Evolutionary conservation across 1,284 basidiomycete species (phyloP), one percentile per base, ranked within the genome.

Genomic region (Cystobasidium slooffiae): DNA sequence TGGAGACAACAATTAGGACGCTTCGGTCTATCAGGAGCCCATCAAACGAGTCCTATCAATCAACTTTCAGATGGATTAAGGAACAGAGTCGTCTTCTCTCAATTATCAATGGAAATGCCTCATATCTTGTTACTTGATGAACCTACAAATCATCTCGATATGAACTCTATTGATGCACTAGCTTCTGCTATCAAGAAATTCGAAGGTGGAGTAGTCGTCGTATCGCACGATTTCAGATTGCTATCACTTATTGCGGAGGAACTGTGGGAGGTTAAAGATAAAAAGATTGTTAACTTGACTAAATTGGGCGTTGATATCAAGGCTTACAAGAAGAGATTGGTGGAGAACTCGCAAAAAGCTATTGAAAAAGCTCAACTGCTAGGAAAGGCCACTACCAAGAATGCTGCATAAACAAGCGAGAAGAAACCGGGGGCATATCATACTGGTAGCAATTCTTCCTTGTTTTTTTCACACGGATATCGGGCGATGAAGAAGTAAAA

Each of bases 241-340:
- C 88, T 96, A 77, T 96, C 91, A 68, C 94, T 97, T 84, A 94
- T 97, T 59, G 94, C 93, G 68, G 91, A 98, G 82, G 95, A 98
- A 83, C 88, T 99, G 12, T 99, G 96, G 96, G 96, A 99, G 84
- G 96, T 99, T 75, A 94, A 94, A 83, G 88, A 94, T 83, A 90
- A 91, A 84, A 93, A 92, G 83, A 95, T 99, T 82, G 88, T 88
- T 83, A 97, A 98, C 85, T 84, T 99, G 77, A 92, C 93, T 41
- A 94, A 86, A 86, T 85, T 89, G 80, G 75, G 72, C 22, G 87
- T 76, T 61, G 75, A 76, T 62, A 76, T 76, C 52, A 73, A 44
- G n/a, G n/a, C 16, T 22, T 76, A 76, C 65, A 76, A 76, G 70
- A 44, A 73, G 58, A 52, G 59, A 49, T 65, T 76, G 16, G 61